These are phyloP conservation scores for Mikania micrantha DNA, from an alignment of 129 eudicot genomes.

Conservation along the genomic window DNA sequence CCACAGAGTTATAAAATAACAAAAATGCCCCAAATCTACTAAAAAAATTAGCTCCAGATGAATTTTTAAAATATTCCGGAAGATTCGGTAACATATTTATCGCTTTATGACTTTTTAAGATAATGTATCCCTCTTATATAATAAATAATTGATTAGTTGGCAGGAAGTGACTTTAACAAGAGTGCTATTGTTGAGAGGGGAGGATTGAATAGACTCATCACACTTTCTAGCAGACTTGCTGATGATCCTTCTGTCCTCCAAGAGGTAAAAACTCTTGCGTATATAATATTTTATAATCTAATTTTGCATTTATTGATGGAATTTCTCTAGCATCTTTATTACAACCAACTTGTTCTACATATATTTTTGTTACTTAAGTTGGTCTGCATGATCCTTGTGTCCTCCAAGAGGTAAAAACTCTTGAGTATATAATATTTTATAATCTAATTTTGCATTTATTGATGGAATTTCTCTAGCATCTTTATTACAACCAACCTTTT, in stretches of 20 bases:
- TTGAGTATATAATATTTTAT: neutral
- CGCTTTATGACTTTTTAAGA: slow-evolving; percentile 11
- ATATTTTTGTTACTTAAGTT: slow-evolving; percentile 1
- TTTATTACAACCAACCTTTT: neutral
- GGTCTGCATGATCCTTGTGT: slow-evolving; percentile 80
- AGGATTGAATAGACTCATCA: slow-evolving; percentile 71
- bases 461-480: neutral
- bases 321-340: neutral
- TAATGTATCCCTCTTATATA: neutral
- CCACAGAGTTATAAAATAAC: neutral
- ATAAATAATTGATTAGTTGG: slow-evolving; percentile 47
- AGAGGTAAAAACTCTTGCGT: slow-evolving; percentile 46
- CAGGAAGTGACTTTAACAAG: slow-evolving; percentile 92
- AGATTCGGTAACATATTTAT: neutral
- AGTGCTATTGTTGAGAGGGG: slow-evolving; percentile 66
- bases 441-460: neutral
- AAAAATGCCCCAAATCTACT: neutral
- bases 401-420: slow-evolving; percentile 72
- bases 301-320: neutral
- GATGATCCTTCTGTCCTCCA: slow-evolving; percentile 86
- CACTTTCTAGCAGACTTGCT: slow-evolving; percentile 60
- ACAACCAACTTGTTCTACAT: neutral
- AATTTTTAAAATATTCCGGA: neutral
- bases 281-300: neutral
- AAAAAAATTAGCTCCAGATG: neutral